Base-by-base conservation (phyloP, 2,329 filamentous ascomycete species). In the Epichloe amarillans region DNA sequence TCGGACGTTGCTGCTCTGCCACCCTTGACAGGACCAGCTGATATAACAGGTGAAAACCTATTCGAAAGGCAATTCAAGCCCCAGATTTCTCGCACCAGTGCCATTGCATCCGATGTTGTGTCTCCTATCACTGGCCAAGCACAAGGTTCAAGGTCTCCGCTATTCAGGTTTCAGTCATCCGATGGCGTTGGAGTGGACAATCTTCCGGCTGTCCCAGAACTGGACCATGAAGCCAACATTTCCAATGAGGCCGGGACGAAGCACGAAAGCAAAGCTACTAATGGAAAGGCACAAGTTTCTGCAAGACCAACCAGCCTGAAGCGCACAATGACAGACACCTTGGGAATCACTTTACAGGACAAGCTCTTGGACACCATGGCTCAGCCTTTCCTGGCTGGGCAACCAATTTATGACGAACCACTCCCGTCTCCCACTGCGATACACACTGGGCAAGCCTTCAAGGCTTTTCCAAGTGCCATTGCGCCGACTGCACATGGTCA, bases 311-410 rank as follows among this genome's bases (percentile, higher is more conserved):
- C 80, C 49, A 86, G 68, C 51, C 68, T 96, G 55, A 94, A 90
- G 69, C 81, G 91, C 61, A 95, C 91, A 17, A 85, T 86, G 68
- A 97, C 91, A 15, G 91, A 97, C 65, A 80, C 86, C 21, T 79
- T 80, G 49, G 79, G 86, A 17, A 75, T 86, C 30, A 82, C 82
- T 17, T 71, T 94, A 56, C 87, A 94, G 66, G 83, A 85, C 60
- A 91, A 84, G 67, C 79, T 96, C 44, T 80, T 91, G 59, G 90
- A 97, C 61, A 84, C 84, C 47, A 74, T 96, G 66, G 83, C 88
- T 23, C 84, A 90, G 64, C 90, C 91, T 15, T 95, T 88, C 63
- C 70, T 83, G 26, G 70, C 77, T 11, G 64, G 61, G 3, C 64
- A 66, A 48, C 59, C 61, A 15, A 52, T 66, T 12, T 64, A 64